phyloP scores from a whole-genome alignment of 345 rosid genomes.

The Camelina neglecta region DNA sequence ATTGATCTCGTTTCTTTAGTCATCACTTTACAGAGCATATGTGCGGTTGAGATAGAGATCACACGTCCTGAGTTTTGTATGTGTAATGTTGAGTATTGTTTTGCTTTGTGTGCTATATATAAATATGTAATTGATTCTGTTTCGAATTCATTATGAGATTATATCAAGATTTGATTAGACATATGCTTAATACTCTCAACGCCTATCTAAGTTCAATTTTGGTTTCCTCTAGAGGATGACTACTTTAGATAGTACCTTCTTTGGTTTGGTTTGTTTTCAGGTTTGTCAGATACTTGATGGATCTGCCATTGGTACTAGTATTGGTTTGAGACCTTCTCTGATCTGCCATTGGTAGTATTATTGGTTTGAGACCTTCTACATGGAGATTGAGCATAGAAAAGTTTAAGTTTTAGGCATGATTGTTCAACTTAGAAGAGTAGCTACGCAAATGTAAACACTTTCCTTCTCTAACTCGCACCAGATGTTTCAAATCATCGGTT shows the following conservation, averaged over 20 bases:
- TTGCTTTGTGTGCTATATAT: neutral
- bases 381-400: constrained; percentile 1
- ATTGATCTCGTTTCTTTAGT: constrained; percentile 21
- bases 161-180: neutral
- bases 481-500: neutral
- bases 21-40: neutral
- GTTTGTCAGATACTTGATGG: constrained; percentile 5
- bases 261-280: constrained; percentile 12
- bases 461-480: neutral
- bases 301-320: neutral
- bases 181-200: neutral
- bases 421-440: neutral
- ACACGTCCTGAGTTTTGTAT: constrained; percentile 32
- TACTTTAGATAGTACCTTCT: constrained; percentile 15
- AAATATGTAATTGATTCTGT: neutral
- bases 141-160: neutral
- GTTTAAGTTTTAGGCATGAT: neutral
- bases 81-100: constrained; percentile 21
- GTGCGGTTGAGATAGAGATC: constrained; percentile 3
- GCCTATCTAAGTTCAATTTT: neutral
- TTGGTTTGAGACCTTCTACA: too few relatives aligned
- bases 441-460: neutral
- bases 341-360: neutral
- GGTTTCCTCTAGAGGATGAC: constrained; percentile 6
- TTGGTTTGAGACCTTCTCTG: neutral